Evolutionary conservation across 805 yeast species (phyloP).

Genomic region (Ascoidea asiatica): DNA sequence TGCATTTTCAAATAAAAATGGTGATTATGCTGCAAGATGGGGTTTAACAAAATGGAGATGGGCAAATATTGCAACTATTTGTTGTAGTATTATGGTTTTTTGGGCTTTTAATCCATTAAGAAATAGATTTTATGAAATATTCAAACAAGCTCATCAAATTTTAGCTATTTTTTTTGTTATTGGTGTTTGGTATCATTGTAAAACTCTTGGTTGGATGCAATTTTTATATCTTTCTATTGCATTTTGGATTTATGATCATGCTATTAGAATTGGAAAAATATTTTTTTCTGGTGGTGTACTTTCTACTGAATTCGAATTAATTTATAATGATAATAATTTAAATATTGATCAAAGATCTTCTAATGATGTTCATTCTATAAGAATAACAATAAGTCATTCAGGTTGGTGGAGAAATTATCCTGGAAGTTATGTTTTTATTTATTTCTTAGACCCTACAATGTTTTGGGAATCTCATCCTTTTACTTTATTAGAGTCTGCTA

Average conservation of each 20-base stretch:
- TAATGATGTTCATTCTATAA: conserved; percentile 21
- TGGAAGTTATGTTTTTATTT: conserved; percentile 30
- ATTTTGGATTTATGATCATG: conserved; percentile 29
- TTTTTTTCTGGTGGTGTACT: conserved; percentile 16
- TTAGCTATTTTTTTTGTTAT: conserved; percentile 27
- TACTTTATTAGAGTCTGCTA: conserved; percentile 28
- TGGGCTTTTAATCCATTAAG: conserved; percentile 21
- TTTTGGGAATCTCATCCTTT: conserved; percentile 52
- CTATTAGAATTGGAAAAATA: conserved; percentile 22
- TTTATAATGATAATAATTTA: background rate
- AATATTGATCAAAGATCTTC: background rate
- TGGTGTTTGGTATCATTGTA: conserved; percentile 34
- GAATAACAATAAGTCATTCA: conserved; percentile 33
- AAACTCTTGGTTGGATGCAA: conserved; percentile 26
- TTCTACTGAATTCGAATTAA: conserved; percentile 14
- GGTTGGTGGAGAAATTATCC: conserved; percentile 26
- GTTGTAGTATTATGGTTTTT: conserved; percentile 16
- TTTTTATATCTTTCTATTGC: conserved; percentile 24
- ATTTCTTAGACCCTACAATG: conserved; percentile 29
- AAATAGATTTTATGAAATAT: conserved; percentile 28
- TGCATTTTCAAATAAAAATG: conserved; percentile 20
- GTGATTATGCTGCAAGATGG: conserved; percentile 24
- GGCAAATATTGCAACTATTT: conserved; percentile 25
- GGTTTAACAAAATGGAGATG: conserved; percentile 26
- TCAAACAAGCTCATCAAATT: conserved; percentile 29